Evolutionary conservation across 495 filamentous ascomycete species (phyloP), one percentile per base, ranked within the genome.

Genomic region (Pyrenopolyporus hunteri): DNA sequence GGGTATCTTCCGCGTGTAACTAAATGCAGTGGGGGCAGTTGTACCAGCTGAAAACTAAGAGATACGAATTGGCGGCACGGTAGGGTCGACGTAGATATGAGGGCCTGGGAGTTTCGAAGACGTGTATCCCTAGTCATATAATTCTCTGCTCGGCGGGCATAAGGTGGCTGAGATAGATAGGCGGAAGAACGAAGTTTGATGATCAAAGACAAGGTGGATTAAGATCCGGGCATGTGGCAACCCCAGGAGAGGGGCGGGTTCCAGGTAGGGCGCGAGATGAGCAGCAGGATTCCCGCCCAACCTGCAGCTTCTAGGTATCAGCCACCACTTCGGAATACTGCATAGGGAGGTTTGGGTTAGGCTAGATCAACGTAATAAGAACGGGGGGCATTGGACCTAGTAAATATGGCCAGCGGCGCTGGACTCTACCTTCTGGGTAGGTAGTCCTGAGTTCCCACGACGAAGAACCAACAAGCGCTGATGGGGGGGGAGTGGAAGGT

Each of bases 1-100:
- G 36, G 53, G 42, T 47, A 37, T 53, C 35, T 52, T 29, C 53
- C 47, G 52, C 40, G 63, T 59, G 63, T 58, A 50, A 67, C 58
- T 35, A 58, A 48, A 63, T 63, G 58, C 54, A 67, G 53, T n/a
- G 53, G 47, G 26, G 58, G 63, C 58, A 53, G 58, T 59, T 48
- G 54, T 58, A 54, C 33, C 29, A 50, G 40, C n/a, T n/a, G 50
- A 45, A 33, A 35, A 23, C 19, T 17, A 25, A 25, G 45, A 32
- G 25, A 14, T 46, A 39, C 43, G 26, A 29, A 59, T 29, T 57
- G 57, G 32, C 40, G 40, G 16, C 39, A 66, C 63, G 43, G 58
- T 35, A 61, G 63, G 58, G 63, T 67, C 32, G 14, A 59, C 35
- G 57, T 58, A 62, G 47, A 54, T 14, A 49, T 33, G 28, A 49